phyloP scores from a whole-genome alignment of 192 early-diverging fungal species.

The Pilaira anomala region DNA sequence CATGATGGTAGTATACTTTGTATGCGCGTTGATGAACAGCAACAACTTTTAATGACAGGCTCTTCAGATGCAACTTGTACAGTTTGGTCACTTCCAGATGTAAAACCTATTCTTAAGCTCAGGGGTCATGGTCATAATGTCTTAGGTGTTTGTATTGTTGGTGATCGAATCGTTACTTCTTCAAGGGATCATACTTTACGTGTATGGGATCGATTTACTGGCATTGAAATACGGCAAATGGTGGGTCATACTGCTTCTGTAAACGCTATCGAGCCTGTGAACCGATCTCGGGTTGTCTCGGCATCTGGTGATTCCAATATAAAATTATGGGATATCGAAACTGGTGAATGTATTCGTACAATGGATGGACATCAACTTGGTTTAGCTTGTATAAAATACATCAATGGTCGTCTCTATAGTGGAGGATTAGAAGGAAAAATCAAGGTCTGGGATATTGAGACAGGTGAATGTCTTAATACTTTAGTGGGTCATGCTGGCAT shows the following conservation, averaged over 20 bases:
- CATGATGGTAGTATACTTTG: conserved; percentile 75
- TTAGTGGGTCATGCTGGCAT: conserved; percentile 66
- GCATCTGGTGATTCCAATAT: conserved; percentile 81
- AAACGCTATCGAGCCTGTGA: conserved; percentile 83
- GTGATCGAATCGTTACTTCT: conserved; percentile 71
- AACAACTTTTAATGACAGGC: conserved; percentile 70
- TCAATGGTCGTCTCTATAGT: conserved; percentile 67
- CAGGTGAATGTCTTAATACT: conserved; percentile 58
- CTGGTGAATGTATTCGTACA: conserved; percentile 63
- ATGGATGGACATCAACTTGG: conserved; percentile 78
- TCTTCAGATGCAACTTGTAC: conserved; percentile 84
- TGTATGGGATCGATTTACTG: conserved; percentile 73
- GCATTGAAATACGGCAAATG: conserved; percentile 59
- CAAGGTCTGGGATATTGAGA: conserved; percentile 55
- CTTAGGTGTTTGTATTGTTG: conserved; percentile 79
- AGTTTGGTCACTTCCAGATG: conserved; percentile 71
- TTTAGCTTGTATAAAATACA: conserved; percentile 78
- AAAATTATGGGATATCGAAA: conserved; percentile 75
- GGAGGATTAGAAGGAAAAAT: conserved; percentile 79
- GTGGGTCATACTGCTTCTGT: conserved; percentile 90
- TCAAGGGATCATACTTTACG: conserved; percentile 92
- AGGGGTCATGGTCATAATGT: conserved; percentile 79
- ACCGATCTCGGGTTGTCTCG: conserved; percentile 64
- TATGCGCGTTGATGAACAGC: conserved; percentile 66
- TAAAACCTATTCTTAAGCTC: conserved; percentile 47